Percentiles rank a stretch among this genome's conserved stretches.
Evolutionary conservation across 1,139 yeast genomes (phyloP).

Genomic region (Yamadazyma mexicana): DNA sequence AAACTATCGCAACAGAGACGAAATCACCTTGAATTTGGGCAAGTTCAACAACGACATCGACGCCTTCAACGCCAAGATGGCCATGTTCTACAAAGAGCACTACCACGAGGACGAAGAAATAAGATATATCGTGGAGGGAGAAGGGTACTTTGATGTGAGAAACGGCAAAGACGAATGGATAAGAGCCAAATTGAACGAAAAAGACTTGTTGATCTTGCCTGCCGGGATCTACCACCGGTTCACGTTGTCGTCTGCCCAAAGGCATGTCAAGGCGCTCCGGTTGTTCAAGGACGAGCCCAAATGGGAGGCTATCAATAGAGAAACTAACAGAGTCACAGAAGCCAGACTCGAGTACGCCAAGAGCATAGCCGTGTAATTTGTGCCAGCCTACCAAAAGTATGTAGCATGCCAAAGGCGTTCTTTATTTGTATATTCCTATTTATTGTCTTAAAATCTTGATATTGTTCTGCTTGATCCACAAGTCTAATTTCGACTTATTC

Average conservation of each 20-base stretch:
- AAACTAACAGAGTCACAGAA: slow-evolving; percentile 25
- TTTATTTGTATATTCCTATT: too few species aligned
- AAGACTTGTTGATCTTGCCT: slow-evolving; percentile 77
- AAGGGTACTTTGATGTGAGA: slow-evolving; percentile 89
- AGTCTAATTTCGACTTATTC: slow-evolving; percentile 57
- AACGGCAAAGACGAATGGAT: slow-evolving; percentile 74
- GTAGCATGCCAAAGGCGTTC: too few species aligned
- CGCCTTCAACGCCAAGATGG: slow-evolving; percentile 64
- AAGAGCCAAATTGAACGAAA: slow-evolving; percentile 60
- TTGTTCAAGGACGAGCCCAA: slow-evolving; percentile 93
- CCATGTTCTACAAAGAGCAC: slow-evolving; percentile 79
- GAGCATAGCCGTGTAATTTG: slow-evolving; percentile 30
- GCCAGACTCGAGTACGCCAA: slow-evolving; percentile 35
- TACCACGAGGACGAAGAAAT: slow-evolving; percentile 97
- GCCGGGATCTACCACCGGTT: slow-evolving; percentile 94
- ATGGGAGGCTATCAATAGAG: slow-evolving; percentile 87
- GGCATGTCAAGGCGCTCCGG: slow-evolving; percentile 74
- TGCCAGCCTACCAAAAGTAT: too few species aligned
- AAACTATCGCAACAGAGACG: slow-evolving; percentile 78
- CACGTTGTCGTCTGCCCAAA: slow-evolving; percentile 60
- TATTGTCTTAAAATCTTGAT: slow-evolving; percentile 35
- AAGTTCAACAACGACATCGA: slow-evolving; percentile 63
- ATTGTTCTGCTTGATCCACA: slow-evolving; percentile 66
- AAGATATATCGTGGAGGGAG: slow-evolving; percentile 84
- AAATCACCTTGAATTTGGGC: slow-evolving; percentile 57